Percentiles rank a stretch among this genome's conserved stretches.
phyloP scores from a whole-genome alignment of 169 alveolate genomes.

The Eimeria necatrix region DNA sequence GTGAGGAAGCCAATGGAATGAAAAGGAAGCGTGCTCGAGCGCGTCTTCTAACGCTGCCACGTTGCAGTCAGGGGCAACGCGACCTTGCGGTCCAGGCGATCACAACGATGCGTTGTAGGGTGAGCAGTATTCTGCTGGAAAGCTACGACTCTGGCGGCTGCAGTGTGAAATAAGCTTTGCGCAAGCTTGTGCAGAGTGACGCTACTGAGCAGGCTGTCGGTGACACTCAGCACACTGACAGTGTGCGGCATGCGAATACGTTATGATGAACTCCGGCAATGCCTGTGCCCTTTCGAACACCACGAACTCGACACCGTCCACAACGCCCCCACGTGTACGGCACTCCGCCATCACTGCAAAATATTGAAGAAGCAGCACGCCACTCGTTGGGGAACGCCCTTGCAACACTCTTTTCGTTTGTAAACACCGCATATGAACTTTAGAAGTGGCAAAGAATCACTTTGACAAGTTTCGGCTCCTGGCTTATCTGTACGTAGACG shows the following conservation, averaged over 20 bases:
- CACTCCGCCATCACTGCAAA: slow-evolving; percentile 80
- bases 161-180: neutral
- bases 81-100: neutral
- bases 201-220: slow-evolving; percentile 53
- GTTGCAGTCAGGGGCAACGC: slow-evolving; percentile 1
- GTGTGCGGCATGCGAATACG: slow-evolving; percentile 77
- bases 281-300: slow-evolving; percentile 82
- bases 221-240: slow-evolving; percentile 76
- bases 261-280: slow-evolving; percentile 76
- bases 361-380: slow-evolving; percentile 3
- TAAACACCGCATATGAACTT: too few species aligned
- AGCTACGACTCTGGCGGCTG: neutral
- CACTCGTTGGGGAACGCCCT: too few species aligned
- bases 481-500: too few species aligned
- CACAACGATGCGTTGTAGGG: neutral
- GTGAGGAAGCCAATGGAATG: neutral
- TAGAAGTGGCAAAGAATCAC: too few species aligned
- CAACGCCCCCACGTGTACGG: slow-evolving; percentile 82
- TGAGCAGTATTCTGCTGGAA: neutral
- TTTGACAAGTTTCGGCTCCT: too few species aligned
- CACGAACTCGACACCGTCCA: slow-evolving; percentile 80
- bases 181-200: neutral
- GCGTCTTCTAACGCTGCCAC: neutral
- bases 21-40: neutral
- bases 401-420: too few species aligned